Base-by-base conservation (phyloP, 2,329 filamentous ascomycete species). In the Hypoxylon sp. region DNA sequence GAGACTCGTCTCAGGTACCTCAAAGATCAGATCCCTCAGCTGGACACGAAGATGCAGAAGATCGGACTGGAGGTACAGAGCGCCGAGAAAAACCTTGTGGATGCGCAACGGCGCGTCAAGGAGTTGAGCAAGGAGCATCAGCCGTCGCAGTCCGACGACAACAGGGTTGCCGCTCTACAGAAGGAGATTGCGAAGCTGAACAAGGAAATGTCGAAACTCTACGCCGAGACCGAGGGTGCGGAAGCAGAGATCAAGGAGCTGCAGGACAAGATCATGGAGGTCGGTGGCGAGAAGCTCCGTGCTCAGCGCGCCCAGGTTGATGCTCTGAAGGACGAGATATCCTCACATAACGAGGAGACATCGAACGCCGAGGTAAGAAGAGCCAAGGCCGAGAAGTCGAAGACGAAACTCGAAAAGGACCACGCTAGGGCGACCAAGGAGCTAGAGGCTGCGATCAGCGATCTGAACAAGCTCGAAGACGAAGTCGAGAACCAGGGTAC, bases 231-330 rank as follows among this genome's bases (percentile, higher is more conserved):
- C n/a, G 87, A 91, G 1, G 95, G 90, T 47, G 89, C 97, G 7
- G 95, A 99, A 75, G 89, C 90, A 24, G 95, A 98, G 77, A 98
- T 99, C 79, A 94, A 97, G 79, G 85, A 85, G 19, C 83, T 99
- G 1, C 94, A 99, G 75, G 90, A 95, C 84, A 97, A 94, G 82
- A 99, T 99, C 73, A 98, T 99, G 95, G 91, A 97, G 78, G 90
- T 97, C 67, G 95, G 95, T 74, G 95, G 95, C 78, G 93, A 98
- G 73, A 93, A 92, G 79, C 87, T 99, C 17, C 90, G 95, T 57
- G 87, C 90, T 17, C 94, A 99, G 76, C 94, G 95, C 71, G 89
- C 92, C 64, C 96, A 91, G 81, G 93, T 99, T 32, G 94, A 98
- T 75, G 86, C 89, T 6, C 82, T 96, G 67, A 97, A 96, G 76